Evolutionary conservation across 768 basidiomycete species (phyloP).

Genomic region (Phaeolepiota aurea): DNA sequence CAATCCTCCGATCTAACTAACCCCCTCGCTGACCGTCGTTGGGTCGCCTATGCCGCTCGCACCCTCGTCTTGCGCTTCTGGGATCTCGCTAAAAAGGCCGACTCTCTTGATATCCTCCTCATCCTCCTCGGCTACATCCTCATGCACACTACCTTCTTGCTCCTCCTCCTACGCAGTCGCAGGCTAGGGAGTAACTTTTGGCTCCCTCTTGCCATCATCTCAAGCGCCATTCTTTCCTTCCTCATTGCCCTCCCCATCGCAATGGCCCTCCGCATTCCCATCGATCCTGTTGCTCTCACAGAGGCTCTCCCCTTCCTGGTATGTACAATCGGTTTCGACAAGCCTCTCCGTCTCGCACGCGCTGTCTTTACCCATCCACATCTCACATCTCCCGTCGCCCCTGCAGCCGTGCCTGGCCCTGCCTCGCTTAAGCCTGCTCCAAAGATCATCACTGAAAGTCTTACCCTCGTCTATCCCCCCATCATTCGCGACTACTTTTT

Average conservation of each 20-base stretch:
- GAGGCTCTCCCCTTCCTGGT: constrained; percentile 98
- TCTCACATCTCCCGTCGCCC: constrained; percentile 28
- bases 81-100: constrained; percentile 83
- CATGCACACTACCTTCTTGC: constrained; percentile 94
- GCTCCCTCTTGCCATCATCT: constrained; percentile 62
- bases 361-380: constrained; percentile 85
- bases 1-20: constrained; percentile 44
- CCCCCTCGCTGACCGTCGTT: constrained; percentile 74
- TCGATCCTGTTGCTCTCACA: constrained; percentile 88
- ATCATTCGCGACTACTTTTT: constrained; percentile 92
- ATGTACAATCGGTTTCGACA: constrained; percentile 97
- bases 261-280: constrained; percentile 65
- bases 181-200: constrained; percentile 65
- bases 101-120: constrained; percentile 91
- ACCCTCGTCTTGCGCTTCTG: constrained; percentile 77
- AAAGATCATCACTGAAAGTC: constrained; percentile 77
- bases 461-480: constrained; percentile 67
- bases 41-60: constrained; percentile 82
- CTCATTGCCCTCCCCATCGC: constrained; percentile 77
- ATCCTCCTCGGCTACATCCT: constrained; percentile 90
- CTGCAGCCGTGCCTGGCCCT: constrained; percentile 12
- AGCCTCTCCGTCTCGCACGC: constrained; percentile 85
- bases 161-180: constrained; percentile 82
- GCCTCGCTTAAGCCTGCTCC: constrained; percentile 61
- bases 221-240: constrained; percentile 76